Conservation (phyloP, 1,139 yeast species). For the Magnusiomyces paraingens region DNA sequence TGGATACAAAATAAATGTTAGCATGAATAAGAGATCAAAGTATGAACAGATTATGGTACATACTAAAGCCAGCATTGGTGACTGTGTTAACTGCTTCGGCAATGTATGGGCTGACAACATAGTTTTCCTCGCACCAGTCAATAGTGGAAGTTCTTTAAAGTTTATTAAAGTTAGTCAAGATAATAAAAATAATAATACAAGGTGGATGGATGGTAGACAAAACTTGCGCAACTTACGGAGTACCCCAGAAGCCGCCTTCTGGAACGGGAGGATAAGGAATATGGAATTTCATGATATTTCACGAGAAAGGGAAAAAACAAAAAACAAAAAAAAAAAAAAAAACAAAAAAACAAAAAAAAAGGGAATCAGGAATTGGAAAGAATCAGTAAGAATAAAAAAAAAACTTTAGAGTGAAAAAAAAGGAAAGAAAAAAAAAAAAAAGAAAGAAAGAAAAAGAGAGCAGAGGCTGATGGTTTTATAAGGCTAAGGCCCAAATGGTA, state of each 20-base stretch:
- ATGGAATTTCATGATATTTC: slow-evolving; percentile 17
- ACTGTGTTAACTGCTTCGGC: slow-evolving; percentile 86
- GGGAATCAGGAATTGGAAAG: too few relatives aligned
- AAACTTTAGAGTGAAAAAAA: not conserved
- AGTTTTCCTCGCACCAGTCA: slow-evolving; percentile 97
- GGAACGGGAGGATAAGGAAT: slow-evolving; percentile 29
- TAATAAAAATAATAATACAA: not conserved
- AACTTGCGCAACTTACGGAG: slow-evolving; percentile 22
- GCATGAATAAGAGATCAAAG: not conserved
- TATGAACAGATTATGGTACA: slow-evolving; percentile 7
- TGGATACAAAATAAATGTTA: slow-evolving; percentile 8
- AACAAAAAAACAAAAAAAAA: slow-evolving; percentile 3
- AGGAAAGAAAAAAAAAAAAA: not conserved
- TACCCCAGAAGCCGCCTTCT: slow-evolving; percentile 30
- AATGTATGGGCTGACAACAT: slow-evolving; percentile 72
- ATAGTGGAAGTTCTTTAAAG: slow-evolving; percentile 50
- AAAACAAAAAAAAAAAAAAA: not conserved
- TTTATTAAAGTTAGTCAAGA: slow-evolving; percentile 18
- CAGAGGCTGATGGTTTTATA: not conserved
- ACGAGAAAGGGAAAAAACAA: too few relatives aligned
- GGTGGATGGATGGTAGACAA: not conserved
- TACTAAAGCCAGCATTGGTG: slow-evolving; percentile 60
- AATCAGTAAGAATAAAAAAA: too few relatives aligned
- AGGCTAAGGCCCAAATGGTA: too few relatives aligned
- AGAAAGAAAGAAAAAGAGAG: not conserved